phyloP scores from a whole-genome alignment of 2,329 filamentous ascomycete genomes.

The Xylariaceae sp. region DNA sequence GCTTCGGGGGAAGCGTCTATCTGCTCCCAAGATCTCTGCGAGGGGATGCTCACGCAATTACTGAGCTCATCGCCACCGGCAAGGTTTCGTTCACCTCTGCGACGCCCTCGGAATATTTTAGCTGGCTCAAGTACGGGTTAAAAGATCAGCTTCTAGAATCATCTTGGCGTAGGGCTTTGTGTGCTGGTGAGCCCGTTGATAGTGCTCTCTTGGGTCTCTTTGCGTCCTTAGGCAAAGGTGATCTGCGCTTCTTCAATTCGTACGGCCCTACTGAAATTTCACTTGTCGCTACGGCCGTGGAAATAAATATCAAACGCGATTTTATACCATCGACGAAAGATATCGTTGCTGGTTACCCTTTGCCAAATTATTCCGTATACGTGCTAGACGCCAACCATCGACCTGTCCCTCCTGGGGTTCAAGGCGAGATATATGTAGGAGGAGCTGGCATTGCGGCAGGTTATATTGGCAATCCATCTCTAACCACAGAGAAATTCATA shows the following conservation, averaged over 20 bases:
- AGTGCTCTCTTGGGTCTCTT: conserved; percentile 14
- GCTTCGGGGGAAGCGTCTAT: conserved; percentile 41
- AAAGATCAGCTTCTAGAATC: background rate
- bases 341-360: conserved; percentile 4
- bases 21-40: conserved; percentile 38
- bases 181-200: conserved; percentile 23
- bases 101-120: conserved; percentile 46
- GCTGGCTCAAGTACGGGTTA: conserved; percentile 35
- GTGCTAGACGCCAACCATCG: conserved; percentile 15
- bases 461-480: conserved; percentile 7
- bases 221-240: conserved; percentile 5
- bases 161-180: conserved; percentile 20
- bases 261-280: conserved; percentile 39
- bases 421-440: conserved; percentile 15
- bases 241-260: conserved; percentile 22
- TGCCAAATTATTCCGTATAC: conserved; percentile 14
- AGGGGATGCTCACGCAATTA: conserved; percentile 40
- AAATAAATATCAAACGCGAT: background rate
- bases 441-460: conserved; percentile 11
- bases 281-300: conserved; percentile 6
- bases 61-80: conserved; percentile 38
- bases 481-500: conserved; percentile 1
- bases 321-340: too few species aligned
- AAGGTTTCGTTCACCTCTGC: conserved; percentile 42
- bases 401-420: conserved; percentile 7